phyloP scores from a whole-genome alignment of 257 asterid genomes.

The Fraxinus americana region DNA sequence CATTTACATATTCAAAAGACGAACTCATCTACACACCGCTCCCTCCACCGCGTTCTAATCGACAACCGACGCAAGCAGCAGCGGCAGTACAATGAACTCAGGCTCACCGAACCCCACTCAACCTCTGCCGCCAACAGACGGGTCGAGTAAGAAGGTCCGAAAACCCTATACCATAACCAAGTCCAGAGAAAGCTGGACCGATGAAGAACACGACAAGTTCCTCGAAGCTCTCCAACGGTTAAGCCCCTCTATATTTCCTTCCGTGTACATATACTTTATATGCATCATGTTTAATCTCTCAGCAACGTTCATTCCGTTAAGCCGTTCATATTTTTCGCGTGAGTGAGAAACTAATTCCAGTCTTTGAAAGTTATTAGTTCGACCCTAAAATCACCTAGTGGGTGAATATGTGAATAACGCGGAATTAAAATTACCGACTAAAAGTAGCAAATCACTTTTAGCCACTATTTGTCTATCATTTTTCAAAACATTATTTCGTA shows the following conservation, averaged over 20 bases:
- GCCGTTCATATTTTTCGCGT: neutral
- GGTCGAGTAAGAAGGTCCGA: slow-evolving; percentile 63
- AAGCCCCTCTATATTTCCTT: slow-evolving; percentile 25
- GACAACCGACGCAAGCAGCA: neutral
- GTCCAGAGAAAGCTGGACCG: slow-evolving; percentile 92
- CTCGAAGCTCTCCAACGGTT: slow-evolving; percentile 92
- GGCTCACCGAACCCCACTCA: slow-evolving; percentile 27
- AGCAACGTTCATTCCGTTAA: neutral
- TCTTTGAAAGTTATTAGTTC: neutral
- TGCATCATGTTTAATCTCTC: neutral
- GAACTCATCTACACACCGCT: slow-evolving; percentile 8
- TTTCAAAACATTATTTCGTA: too few relatives aligned
- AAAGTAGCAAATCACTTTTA: too few relatives aligned
- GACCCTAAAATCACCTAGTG: too few relatives aligned
- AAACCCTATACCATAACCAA: slow-evolving; percentile 89
- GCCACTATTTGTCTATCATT: too few relatives aligned
- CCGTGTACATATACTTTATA: neutral
- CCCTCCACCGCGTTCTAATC: slow-evolving; percentile 29
- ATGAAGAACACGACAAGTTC: slow-evolving; percentile 88
- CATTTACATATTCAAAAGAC: slow-evolving; percentile 1
- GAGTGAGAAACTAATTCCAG: neutral
- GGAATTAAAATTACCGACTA: too few relatives aligned
- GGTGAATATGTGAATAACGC: too few relatives aligned
- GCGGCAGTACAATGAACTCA: slow-evolving; percentile 42
- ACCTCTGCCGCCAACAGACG: slow-evolving; percentile 34